These are phyloP conservation scores for Fusarium pilosicola DNA, from an alignment of 2,329 filamentous ascomycete genomes.

Conservation along the genomic window DNA sequence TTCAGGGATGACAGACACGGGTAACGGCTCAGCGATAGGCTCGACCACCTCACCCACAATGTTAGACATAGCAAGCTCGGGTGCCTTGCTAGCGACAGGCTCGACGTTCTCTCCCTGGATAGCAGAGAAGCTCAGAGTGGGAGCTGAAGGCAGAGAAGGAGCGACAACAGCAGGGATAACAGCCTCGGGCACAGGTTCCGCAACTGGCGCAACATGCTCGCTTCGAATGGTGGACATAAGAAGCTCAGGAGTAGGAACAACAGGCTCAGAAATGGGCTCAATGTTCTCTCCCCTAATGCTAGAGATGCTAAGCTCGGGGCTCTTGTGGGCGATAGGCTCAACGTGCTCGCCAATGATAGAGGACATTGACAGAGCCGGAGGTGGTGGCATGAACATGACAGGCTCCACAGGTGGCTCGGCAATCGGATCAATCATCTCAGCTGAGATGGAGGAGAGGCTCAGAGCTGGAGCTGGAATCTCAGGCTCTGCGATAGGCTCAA, in stretches of 20 bases:
- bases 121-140: conserved; percentile 33
- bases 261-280: conserved; percentile 34
- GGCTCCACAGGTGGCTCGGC: conserved; percentile 38
- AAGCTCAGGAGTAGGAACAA: conserved; percentile 14
- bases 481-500: conserved; percentile 26
- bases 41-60: conserved; percentile 28
- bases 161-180: neutral
- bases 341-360: conserved; percentile 23
- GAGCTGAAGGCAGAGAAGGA: conserved; percentile 21
- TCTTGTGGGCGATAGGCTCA: conserved; percentile 43
- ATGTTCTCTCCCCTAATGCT: conserved; percentile 39
- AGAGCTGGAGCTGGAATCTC: conserved; percentile 35
- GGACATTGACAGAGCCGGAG: conserved; percentile 29
- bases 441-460: conserved; percentile 32
- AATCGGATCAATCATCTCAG: conserved; percentile 29
- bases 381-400: conserved; percentile 35
- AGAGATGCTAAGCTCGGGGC: conserved; percentile 33
- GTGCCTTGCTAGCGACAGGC: conserved; percentile 13
- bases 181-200: conserved; percentile 15
- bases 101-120: conserved; percentile 40
- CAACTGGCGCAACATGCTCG: conserved; percentile 36
- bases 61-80: conserved; percentile 23
- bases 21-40: conserved; percentile 15
- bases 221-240: conserved; percentile 32
- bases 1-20: conserved; percentile 19